Percentiles rank a stretch among this genome's conserved stretches.
Evolutionary conservation across 140 eudicot genomes (phyloP).

Genomic region (Flaveria floridana): DNA sequence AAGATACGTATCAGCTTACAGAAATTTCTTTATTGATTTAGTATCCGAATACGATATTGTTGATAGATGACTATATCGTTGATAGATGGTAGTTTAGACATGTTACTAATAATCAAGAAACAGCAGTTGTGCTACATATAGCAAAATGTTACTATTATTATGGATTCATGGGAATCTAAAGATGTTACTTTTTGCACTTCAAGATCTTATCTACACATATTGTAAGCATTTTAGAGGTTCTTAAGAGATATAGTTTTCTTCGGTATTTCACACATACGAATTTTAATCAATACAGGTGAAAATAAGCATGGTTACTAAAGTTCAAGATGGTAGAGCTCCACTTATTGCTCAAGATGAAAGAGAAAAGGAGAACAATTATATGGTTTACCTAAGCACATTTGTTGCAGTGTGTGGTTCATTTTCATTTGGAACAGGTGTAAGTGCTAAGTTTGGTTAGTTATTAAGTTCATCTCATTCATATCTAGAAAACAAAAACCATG

Average conservation of each 20-base stretch:
- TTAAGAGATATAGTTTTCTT: background rate
- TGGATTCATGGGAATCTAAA: constrained; percentile 4
- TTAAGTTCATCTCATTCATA: background rate
- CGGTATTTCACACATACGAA: background rate
- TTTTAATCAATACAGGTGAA: constrained; percentile 8
- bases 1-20: background rate
- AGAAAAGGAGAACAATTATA: constrained; percentile 38
- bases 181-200: background rate
- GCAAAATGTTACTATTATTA: background rate
- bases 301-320: constrained; percentile 26
- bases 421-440: constrained; percentile 83
- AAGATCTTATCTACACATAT: constrained; percentile 12
- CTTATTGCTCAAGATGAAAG: constrained; percentile 37
- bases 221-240: constrained; percentile 4
- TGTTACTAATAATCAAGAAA: background rate
- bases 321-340: constrained; percentile 45
- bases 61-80: background rate
- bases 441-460: constrained; percentile 23
- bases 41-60: no score
- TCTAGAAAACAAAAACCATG: background rate
- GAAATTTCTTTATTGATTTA: background rate
- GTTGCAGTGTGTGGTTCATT: constrained; percentile 89
- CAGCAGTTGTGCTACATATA: background rate
- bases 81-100: constrained; percentile 2
- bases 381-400: constrained; percentile 79